A percentile compares a stretch with the other conserved stretches of the same genome.
Conservation (phyloP, 768 basidiomycete species). For the Filobasidium wieringae region DNA sequence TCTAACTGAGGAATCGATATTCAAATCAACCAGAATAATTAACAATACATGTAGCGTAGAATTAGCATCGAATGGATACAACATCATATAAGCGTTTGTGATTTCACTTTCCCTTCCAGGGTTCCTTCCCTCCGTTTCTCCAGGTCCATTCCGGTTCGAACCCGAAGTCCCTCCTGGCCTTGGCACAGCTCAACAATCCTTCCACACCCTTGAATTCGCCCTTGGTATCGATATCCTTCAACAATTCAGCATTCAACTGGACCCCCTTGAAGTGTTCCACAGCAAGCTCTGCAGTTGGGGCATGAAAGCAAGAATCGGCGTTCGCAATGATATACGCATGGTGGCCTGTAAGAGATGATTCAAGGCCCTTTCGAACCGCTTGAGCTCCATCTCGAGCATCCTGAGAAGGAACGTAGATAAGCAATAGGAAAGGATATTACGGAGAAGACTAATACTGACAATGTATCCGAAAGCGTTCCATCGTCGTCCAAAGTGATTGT, state of each 20-base stretch:
- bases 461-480: slow-evolving; percentile 22
- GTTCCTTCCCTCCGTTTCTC: slow-evolving; percentile 6
- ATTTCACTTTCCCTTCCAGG: no score
- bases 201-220: slow-evolving; percentile 9
- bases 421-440: neutral
- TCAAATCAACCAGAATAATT: no score
- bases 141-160: slow-evolving; percentile 20
- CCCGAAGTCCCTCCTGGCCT: slow-evolving; percentile 24
- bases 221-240: neutral
- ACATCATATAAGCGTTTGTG: no score
- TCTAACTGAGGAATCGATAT: no score
- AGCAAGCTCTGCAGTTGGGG: slow-evolving; percentile 18
- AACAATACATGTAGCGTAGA: no score
- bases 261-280: slow-evolving; percentile 18
- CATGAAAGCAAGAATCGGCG: slow-evolving; percentile 22
- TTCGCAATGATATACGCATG: slow-evolving; percentile 24
- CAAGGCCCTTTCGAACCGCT: slow-evolving; percentile 15
- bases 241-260: slow-evolving; percentile 9
- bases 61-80: no score
- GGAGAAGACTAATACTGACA: neutral
- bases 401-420: neutral
- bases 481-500: slow-evolving; percentile 15
- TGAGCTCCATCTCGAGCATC: slow-evolving; percentile 24
- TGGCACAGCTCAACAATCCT: slow-evolving; percentile 19
- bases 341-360: slow-evolving; percentile 17